Evolutionary conservation across 2,329 filamentous ascomycete species (phyloP).

Genomic region (Cercospora sesami): DNA sequence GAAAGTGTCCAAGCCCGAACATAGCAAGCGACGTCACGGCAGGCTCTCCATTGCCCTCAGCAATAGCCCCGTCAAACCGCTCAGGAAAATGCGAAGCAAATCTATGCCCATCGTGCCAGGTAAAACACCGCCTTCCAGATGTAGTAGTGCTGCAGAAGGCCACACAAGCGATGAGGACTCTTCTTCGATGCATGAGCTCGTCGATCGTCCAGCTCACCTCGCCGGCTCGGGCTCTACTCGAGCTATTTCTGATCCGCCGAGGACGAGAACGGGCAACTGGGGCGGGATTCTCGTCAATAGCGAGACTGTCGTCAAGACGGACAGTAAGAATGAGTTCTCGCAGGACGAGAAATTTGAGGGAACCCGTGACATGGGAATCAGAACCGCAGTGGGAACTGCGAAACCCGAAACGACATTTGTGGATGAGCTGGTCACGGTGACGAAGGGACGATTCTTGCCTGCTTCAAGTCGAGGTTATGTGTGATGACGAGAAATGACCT

Average conservation of each 20-base stretch:
- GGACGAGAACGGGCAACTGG: constrained; percentile 28
- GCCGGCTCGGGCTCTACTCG: constrained; percentile 23
- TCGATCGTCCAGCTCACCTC: constrained; percentile 31
- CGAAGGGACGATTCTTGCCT: constrained; percentile 34
- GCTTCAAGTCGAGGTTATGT: constrained; percentile 13
- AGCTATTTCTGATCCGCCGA: constrained; percentile 1
- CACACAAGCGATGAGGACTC: constrained; percentile 24
- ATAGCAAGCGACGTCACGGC: constrained; percentile 10
- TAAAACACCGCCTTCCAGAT: constrained; percentile 13
- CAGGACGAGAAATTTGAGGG: constrained; percentile 24
- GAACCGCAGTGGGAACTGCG: constrained; percentile 35
- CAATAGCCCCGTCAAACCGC: constrained; percentile 10
- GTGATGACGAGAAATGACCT: neutral
- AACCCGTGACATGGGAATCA: constrained; percentile 35
- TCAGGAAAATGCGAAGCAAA: constrained; percentile 11
- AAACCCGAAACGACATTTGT: constrained; percentile 46
- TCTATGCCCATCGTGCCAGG: constrained; percentile 1
- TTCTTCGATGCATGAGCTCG: constrained; percentile 31
- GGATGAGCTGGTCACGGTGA: constrained; percentile 41
- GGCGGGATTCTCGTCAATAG: constrained; percentile 42
- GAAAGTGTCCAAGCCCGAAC: constrained; percentile 14
- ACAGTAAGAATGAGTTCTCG: constrained; percentile 32
- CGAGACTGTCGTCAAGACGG: constrained; percentile 38
- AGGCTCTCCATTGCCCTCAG: constrained; percentile 18
- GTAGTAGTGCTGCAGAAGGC: constrained; percentile 16